Base-by-base conservation (phyloP, 1,284 basidiomycete species). In the Tilletia indica region DNA sequence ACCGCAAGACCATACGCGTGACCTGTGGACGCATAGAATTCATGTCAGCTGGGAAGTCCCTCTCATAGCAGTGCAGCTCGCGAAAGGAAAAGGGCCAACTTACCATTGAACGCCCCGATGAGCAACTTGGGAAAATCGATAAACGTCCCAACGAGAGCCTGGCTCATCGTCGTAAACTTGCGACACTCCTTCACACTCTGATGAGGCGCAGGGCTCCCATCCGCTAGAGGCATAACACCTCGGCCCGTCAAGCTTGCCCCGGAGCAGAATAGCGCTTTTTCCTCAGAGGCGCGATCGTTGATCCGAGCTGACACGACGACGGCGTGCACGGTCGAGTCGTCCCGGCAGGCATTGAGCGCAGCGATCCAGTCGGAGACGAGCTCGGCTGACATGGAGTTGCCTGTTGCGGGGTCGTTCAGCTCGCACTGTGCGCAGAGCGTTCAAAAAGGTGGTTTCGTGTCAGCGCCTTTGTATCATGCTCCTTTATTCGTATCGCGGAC, bases 51-150 rank as follows among this genome's bases (percentile, higher is more conserved):
- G 8, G 42, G 42, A 45, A 31, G 25, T 31, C 42, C 14, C 42
- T 45, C 9, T 45, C 42, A 45, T 45, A 14, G 42, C 14, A 45
- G 42, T 8, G 42, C 9, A 45, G 42, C 14, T 45, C 14, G 12
- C 25, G 25, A 31, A 31, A 12, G 54, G 19, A 19, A 56, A 56
- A 56, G 21, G 9, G 9, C n/a, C 2, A 39, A n/a, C 45, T 61
- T 58, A 71, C 73, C 74, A 56, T 73, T 73, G n/a, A 74, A 69
- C 12, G 69, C 61, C 21, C 70, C 70, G 25, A 73, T 69, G 38
- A 73, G 67, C 36, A 76, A 51, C 63, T 76, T 76, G 34, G 73
- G 73, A 49, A 76, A 76, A 56, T 76, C 74, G 31, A 76, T 76
- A 34, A 71, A 67, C 4, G 73, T 63, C n/a, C 68, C 73, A 36